These are phyloP conservation scores for Termitomyces heimii DNA, from an alignment of 768 basidiomycete species.

Conservation along the genomic window DNA sequence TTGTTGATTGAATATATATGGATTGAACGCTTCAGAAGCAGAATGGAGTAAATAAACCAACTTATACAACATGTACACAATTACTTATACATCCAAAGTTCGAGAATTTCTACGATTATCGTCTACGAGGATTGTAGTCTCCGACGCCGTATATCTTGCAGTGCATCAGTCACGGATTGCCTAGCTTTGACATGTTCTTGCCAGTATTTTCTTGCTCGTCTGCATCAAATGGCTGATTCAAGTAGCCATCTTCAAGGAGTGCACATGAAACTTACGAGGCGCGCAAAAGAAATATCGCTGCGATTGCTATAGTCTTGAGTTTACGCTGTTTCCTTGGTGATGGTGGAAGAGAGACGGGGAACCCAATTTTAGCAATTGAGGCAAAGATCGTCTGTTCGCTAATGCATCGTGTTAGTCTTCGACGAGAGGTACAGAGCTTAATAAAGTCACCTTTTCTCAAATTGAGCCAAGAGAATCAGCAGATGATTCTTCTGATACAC, in stretches of 20 bases:
- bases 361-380: conserved; percentile 73
- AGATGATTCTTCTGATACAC: conserved; percentile 88
- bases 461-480: conserved; percentile 60
- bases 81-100: conserved; percentile 5
- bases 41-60: background rate
- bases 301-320: conserved; percentile 51
- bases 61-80: conserved; percentile 7
- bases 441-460: conserved; percentile 59
- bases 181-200: conserved; percentile 54
- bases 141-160: conserved; percentile 63
- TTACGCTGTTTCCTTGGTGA: conserved; percentile 36
- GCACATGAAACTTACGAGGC: conserved; percentile 42
- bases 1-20: background rate
- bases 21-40: conserved; percentile 5
- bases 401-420: background rate
- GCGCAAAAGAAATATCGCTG: conserved; percentile 61
- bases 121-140: conserved; percentile 25
- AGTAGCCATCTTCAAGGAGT: background rate
- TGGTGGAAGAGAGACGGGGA: conserved; percentile 38
- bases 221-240: conserved; percentile 20
- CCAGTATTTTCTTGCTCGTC: conserved; percentile 61
- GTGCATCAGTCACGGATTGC: conserved; percentile 55
- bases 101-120: conserved; percentile 1
- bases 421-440: background rate
- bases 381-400: conserved; percentile 71